Evolutionary conservation across 2,329 filamentous ascomycete species (phyloP), one percentile per base, ranked within the genome.

Genomic region (Berkeleyomyces rouxiae): DNA sequence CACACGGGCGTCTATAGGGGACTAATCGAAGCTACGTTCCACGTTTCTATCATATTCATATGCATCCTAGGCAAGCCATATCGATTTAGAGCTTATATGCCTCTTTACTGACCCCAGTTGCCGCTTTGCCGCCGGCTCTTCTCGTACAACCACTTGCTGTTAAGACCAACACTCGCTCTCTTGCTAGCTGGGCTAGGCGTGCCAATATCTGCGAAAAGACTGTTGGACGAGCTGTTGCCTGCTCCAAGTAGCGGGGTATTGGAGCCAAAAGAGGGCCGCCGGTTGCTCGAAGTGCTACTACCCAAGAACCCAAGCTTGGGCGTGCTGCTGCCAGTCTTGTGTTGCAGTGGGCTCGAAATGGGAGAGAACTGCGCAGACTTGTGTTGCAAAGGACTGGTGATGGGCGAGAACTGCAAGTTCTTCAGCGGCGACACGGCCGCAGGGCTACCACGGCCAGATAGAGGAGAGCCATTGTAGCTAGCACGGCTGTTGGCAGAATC

Each of bases 111-210:
- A 59, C 70, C 67, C 73, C 75, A 78, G 40, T 73, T 69, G 62
- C 72, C 77, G 9, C 76, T 77, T 67, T 79, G 75, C 71, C 83
- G 71, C 71, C 84, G 76, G 68, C 87, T 86, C 74, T 85, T 88
- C 73, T 96, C 90, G 70, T 96, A 97, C 65, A 96, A 74, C 92
- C 92, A 97, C 75, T 93, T 95, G 75, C 84, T 96, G 73, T 92
- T 96, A 70, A 96, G 70, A 0, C 84, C 84, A 61, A 95, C 83
- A 67, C 83, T 90, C 49, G 85, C 84, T 63, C 83, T 81, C 75
- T 87, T 90, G 44, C 80, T 79, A 4, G 77, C 74, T 4, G 88
- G 87, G 66, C 84, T 91, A 1, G 88, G 87, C 16, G 86, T 85
- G 11, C 80, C 78, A 1, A 86, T 83, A n/a, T 82, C 82, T 23